Percentiles rank a stretch among this genome's conserved stretches.
These are phyloP conservation scores for Platismatia glauca DNA, from an alignment of 495 filamentous ascomycete genomes.

Conservation along the genomic window DNA sequence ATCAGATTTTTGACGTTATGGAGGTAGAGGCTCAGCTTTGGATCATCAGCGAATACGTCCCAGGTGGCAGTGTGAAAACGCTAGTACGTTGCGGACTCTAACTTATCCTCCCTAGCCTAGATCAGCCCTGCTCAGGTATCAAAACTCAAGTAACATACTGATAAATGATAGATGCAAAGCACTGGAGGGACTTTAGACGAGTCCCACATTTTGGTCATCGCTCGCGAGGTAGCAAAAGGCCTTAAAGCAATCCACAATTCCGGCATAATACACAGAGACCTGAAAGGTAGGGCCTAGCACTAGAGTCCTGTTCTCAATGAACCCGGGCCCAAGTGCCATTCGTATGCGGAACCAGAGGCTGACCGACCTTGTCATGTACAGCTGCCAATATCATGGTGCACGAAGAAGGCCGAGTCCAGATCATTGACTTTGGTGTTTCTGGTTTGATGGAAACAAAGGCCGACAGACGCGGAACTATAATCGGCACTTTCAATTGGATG, in stretches of 20 bases:
- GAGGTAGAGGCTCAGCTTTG: constrained; percentile 82
- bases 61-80: constrained; percentile 89
- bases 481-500: constrained; percentile 97
- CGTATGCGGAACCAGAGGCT: not conserved
- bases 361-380: constrained; percentile 26
- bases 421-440: constrained; percentile 94
- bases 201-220: constrained; percentile 80
- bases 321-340: not conserved
- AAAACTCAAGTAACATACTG: not conserved
- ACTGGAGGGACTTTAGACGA: constrained; percentile 69
- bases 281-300: constrained; percentile 57
- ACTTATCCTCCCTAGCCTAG: constrained; percentile 12
- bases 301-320: not conserved
- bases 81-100: constrained; percentile 42
- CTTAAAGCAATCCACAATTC: constrained; percentile 81
- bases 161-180: constrained; percentile 40
- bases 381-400: constrained; percentile 85
- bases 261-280: constrained; percentile 90
- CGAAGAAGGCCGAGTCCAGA: constrained; percentile 75
- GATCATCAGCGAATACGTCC: constrained; percentile 94
- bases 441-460: constrained; percentile 73
- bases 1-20: constrained; percentile 77
- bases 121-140: not conserved
- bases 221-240: constrained; percentile 77
- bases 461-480: constrained; percentile 85